Conservation (phyloP, 2,329 filamentous ascomycete species). For the Phialophora expanda region DNA sequence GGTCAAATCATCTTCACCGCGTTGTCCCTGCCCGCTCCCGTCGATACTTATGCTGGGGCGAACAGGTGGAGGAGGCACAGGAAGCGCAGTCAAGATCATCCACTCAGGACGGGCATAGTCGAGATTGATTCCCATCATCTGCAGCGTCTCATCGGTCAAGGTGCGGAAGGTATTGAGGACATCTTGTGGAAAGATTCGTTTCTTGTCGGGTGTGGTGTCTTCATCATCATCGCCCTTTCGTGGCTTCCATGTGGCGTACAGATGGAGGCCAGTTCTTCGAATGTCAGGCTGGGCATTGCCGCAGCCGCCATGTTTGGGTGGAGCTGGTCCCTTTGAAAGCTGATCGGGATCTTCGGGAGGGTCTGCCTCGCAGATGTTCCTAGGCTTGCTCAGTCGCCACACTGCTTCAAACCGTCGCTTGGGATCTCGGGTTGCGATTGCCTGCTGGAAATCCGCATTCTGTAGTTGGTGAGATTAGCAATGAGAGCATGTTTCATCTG, state of each 20-base stretch:
- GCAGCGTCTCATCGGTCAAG: conserved; percentile 80
- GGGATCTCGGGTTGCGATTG: conserved; percentile 83
- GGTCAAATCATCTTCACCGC: conserved; percentile 97
- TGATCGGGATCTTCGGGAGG: conserved; percentile 70
- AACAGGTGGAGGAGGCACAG: conserved; percentile 93
- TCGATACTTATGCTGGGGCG: conserved; percentile 97
- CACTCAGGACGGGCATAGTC: conserved; percentile 97
- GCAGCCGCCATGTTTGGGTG: conserved; percentile 77
- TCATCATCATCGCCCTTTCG: conserved; percentile 75
- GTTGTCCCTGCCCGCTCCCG: conserved; percentile 86
- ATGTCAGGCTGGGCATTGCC: conserved; percentile 90
- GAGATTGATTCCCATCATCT: conserved; percentile 86
- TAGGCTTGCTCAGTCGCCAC: conserved; percentile 89
- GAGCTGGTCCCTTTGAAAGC: conserved; percentile 64
- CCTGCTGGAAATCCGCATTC: conserved; percentile 69
- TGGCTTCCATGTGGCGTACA: conserved; percentile 76
- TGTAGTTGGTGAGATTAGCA: conserved; percentile 46
- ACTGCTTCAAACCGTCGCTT: conserved; percentile 93
- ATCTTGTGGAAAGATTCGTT: conserved; percentile 79
- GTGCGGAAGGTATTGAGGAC: conserved; percentile 85
- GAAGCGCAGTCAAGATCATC: conserved; percentile 95
- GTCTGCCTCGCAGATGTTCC: conserved; percentile 82
- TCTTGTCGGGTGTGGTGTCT: conserved; percentile 75
- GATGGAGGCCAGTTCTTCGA: conserved; percentile 81
- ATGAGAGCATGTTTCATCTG: conserved; percentile 25